Conservation (phyloP, 768 basidiomycete genomes). For the Scleroderma citrinum region DNA sequence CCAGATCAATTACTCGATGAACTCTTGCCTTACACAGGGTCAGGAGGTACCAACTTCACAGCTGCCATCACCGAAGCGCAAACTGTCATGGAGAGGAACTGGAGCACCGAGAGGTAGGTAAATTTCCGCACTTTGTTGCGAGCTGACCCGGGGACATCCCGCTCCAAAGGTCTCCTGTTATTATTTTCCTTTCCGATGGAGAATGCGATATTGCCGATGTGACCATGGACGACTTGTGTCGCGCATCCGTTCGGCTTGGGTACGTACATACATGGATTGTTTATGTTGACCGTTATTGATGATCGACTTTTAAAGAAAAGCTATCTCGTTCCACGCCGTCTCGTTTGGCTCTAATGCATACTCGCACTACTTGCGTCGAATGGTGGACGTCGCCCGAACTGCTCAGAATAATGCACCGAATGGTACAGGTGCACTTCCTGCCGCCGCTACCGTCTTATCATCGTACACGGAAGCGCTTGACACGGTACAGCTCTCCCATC, state of each 20-base stretch:
- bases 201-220: conserved; percentile 36
- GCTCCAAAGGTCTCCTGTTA: conserved; percentile 15
- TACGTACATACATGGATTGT: conserved; percentile 12
- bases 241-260: conserved; percentile 40
- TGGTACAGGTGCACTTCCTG: conserved; percentile 31
- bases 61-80: conserved; percentile 34
- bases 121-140: neutral
- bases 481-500: conserved; percentile 32
- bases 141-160: neutral
- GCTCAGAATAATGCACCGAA: conserved; percentile 39
- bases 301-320: conserved; percentile 32
- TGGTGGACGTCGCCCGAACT: conserved; percentile 48
- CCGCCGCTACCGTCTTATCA: conserved; percentile 31
- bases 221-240: conserved; percentile 36
- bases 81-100: conserved; percentile 36
- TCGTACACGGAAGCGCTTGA: conserved; percentile 47
- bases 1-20: conserved; percentile 39
- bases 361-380: conserved; percentile 33
- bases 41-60: conserved; percentile 40
- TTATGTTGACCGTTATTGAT: neutral
- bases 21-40: conserved; percentile 28
- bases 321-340: conserved; percentile 55
- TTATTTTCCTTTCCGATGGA: conserved; percentile 35
- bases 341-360: conserved; percentile 39
- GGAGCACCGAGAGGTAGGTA: conserved; percentile 46